A percentile compares a stretch with the other conserved stretches of the same genome.
These are phyloP conservation scores for Albizia julibrissin DNA, from an alignment of 306 rosid genomes.

Conservation along the genomic window DNA sequence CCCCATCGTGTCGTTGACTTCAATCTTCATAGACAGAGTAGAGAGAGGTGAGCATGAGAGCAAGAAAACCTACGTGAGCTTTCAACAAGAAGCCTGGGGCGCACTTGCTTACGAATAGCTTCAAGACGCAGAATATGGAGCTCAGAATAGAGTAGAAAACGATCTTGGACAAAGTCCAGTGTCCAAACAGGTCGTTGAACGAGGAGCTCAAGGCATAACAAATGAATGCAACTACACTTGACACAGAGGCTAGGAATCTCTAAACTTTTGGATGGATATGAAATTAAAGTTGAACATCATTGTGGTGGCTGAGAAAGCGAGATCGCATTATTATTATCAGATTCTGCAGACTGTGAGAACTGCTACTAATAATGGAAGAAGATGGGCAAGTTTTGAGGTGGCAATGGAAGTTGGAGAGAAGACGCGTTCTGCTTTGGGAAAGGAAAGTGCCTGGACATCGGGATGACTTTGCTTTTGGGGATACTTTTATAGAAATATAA, in stretches of 20 bases:
- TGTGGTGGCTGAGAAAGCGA: not conserved
- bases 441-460: not conserved
- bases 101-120: not conserved
- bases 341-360: not conserved
- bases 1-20: not conserved
- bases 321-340: not conserved
- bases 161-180: slow-evolving; percentile 6
- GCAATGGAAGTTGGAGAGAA: not conserved
- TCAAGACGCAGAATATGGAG: not conserved
- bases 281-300: not conserved
- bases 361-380: not conserved
- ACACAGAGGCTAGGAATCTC: slow-evolving; percentile 8
- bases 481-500: too few species aligned
- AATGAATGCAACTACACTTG: slow-evolving; percentile 23
- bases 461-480: not conserved
- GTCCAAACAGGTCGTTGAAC: slow-evolving; percentile 3
- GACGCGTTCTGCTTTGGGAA: not conserved
- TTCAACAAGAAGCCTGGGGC: slow-evolving; percentile 17
- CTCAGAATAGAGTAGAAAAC: not conserved
- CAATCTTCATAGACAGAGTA: slow-evolving; percentile 15
- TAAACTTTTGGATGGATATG: not conserved
- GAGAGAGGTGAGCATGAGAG: slow-evolving; percentile 1
- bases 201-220: slow-evolving; percentile 20
- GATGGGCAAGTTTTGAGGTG: not conserved
- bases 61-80: slow-evolving; percentile 12